A percentile compares a stretch with the other conserved stretches of the same genome.
Conservation (phyloP, 2,329 filamentous ascomycete species). For the Colletotrichum sp. region DNA sequence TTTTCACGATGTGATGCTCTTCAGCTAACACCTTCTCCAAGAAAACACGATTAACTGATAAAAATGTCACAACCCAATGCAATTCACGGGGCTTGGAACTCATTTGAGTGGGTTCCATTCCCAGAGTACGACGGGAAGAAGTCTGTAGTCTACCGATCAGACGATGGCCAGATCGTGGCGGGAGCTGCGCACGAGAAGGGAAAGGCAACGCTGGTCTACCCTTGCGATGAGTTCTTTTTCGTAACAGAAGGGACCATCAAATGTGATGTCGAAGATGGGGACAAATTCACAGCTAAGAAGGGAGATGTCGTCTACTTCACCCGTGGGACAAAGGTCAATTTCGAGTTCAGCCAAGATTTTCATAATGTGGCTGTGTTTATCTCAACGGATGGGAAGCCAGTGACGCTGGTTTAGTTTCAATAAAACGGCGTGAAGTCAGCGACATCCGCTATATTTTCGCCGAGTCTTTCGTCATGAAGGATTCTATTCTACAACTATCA, state of each 20-base stretch:
- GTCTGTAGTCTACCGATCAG: neutral
- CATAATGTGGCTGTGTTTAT: neutral
- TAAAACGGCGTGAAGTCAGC: accelerated
- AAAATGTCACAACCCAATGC: neutral
- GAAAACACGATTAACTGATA: accelerated
- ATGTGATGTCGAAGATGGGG: neutral
- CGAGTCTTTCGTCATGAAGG: accelerated
- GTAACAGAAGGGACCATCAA: neutral
- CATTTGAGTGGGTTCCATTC: neutral
- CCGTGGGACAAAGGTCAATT: neutral
- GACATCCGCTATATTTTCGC: neutral
- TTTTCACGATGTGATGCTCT: neutral
- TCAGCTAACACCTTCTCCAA: accelerated
- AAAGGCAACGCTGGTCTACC: neutral
- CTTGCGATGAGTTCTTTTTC: neutral
- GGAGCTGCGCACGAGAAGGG: neutral
- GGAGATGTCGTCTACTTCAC: neutral
- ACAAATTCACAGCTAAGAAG: neutral
- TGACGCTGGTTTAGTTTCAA: neutral
- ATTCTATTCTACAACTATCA: neutral
- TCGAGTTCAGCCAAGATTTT: neutral
- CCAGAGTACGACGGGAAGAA: neutral
- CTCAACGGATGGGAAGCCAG: neutral
- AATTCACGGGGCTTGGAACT: neutral
- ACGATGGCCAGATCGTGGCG: neutral